These are phyloP conservation scores for Podospora comata DNA, from an alignment of 495 filamentous ascomycete species.

Conservation along the genomic window DNA sequence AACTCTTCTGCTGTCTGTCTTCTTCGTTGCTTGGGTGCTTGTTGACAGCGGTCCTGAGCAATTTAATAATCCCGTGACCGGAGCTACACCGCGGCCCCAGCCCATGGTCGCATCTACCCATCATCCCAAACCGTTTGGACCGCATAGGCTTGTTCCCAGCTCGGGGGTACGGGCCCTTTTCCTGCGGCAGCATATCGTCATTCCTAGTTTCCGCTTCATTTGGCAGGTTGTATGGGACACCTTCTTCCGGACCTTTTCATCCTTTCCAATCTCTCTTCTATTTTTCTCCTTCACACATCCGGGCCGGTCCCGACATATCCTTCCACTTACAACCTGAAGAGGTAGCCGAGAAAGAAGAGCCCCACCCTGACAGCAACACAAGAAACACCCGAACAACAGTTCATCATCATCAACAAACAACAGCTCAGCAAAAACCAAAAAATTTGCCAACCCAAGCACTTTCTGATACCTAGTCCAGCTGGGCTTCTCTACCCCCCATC, in stretches of 20 bases:
- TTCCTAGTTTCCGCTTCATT: not conserved
- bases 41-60: constrained; percentile 10
- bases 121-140: not conserved
- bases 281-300: not conserved
- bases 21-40: not conserved
- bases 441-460: not conserved
- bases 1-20: not conserved
- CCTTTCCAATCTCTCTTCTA: constrained; percentile 7
- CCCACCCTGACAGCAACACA: not conserved
- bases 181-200: not conserved
- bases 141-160: not conserved
- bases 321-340: too few species aligned
- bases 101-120: not conserved
- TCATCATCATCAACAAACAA: not conserved
- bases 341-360: too few species aligned
- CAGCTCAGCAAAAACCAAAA: not conserved
- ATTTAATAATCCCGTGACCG: constrained; percentile 15
- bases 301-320: too few species aligned
- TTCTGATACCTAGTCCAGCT: not conserved
- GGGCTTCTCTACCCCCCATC: not conserved
- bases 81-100: constrained; percentile 6
- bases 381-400: not conserved
- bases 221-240: constrained; percentile 7
- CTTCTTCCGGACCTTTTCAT: constrained; percentile 17
- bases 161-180: not conserved